Conservation (phyloP, 1,284 basidiomycete species). For the Rhodotorula mucilaginosa region DNA sequence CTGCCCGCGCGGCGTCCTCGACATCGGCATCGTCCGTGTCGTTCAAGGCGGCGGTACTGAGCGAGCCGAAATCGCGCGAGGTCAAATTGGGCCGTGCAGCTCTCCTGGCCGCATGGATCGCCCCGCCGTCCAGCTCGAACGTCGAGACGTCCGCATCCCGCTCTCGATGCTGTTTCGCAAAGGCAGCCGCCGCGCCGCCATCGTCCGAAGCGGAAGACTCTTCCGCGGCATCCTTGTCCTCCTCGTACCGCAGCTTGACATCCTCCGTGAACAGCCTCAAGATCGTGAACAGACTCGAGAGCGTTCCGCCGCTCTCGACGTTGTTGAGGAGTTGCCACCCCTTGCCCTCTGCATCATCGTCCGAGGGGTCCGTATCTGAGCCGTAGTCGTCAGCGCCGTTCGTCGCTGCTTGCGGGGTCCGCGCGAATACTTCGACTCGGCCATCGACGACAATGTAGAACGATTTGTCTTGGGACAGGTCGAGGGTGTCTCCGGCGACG, state of each 20-base stretch:
- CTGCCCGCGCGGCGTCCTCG: slow-evolving; percentile 6
- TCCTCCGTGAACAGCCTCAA: slow-evolving; percentile 94
- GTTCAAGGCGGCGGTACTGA: not conserved
- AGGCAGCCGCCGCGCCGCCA: not conserved
- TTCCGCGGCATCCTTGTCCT: slow-evolving; percentile 41
- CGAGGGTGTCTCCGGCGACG: slow-evolving; percentile 84
- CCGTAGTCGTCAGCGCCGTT: slow-evolving; percentile 33
- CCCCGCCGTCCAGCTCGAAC: slow-evolving; percentile 21
- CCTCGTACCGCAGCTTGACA: slow-evolving; percentile 83
- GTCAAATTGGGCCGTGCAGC: not conserved
- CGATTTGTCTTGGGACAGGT: slow-evolving; percentile 82
- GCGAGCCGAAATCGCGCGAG: not conserved
- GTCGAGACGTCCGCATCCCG: slow-evolving; percentile 22
- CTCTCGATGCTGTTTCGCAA: not conserved
- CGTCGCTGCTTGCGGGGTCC: slow-evolving; percentile 32
- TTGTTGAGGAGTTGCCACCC: slow-evolving; percentile 84
- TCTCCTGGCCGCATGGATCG: not conserved
- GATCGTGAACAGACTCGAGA: slow-evolving; percentile 95
- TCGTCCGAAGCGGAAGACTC: slow-evolving; percentile 5
- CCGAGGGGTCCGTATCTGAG: slow-evolving; percentile 65
- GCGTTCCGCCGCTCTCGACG: slow-evolving; percentile 88
- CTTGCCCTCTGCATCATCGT: slow-evolving; percentile 63
- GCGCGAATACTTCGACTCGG: slow-evolving; percentile 67
- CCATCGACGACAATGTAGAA: slow-evolving; percentile 97
- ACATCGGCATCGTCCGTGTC: slow-evolving; percentile 22